These are phyloP conservation scores for Aspergillus sp. DNA, from an alignment of 2,329 filamentous ascomycete species.

Conservation along the genomic window DNA sequence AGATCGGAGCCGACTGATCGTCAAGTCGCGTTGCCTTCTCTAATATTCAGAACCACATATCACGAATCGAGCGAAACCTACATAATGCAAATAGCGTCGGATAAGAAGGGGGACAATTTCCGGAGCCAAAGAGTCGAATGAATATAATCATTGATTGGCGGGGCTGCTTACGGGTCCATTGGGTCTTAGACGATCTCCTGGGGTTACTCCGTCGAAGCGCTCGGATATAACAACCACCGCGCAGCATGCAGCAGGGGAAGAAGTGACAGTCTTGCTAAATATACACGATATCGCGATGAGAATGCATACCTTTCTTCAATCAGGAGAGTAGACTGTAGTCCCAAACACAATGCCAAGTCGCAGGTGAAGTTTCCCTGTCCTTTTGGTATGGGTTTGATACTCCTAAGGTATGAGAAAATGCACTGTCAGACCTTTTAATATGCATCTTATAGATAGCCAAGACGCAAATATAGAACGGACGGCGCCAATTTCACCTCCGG, in stretches of 20 bases:
- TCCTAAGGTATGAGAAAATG: neutral
- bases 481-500: neutral
- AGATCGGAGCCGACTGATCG: neutral
- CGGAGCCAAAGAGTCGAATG: neutral
- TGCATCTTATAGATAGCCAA: neutral
- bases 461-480: neutral
- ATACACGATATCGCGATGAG: neutral
- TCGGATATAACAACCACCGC: neutral
- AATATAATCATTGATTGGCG: neutral
- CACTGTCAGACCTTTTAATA: neutral
- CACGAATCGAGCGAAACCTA: constrained; percentile 1
- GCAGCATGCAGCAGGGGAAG: neutral
- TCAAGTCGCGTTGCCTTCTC: neutral
- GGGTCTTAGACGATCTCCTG: constrained; percentile 1
- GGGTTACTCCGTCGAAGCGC: neutral
- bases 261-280: neutral
- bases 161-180: neutral
- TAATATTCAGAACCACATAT: neutral
- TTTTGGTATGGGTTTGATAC: neutral
- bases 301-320: too few species aligned
- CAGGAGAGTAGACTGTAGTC: neutral
- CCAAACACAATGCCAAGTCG: neutral
- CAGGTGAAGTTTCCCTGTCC: neutral
- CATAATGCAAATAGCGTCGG: neutral
- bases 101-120: neutral